A percentile compares a stretch with the other conserved stretches of the same genome.
Conservation (phyloP, 805 yeast genomes). For the Schwanniomyces polymorphus region DNA sequence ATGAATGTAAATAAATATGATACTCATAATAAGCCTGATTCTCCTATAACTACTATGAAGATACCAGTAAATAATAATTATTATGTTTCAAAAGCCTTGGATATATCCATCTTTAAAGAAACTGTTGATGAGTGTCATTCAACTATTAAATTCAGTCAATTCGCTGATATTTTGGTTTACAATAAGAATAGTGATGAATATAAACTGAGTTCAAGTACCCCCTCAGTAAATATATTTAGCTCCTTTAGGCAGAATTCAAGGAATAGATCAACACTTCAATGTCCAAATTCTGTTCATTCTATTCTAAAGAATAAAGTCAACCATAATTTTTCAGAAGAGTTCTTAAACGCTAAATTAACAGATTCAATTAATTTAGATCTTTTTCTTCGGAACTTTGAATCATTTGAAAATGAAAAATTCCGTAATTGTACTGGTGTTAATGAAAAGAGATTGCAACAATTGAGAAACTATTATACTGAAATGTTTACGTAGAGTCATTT, state of each 20-base stretch:
- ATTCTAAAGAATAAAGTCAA: constrained; percentile 27
- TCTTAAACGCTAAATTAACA: constrained; percentile 9
- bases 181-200: constrained; percentile 2
- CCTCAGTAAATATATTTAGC: neutral
- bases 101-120: constrained; percentile 4
- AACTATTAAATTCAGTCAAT: constrained; percentile 13
- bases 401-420: constrained; percentile 11
- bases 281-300: constrained; percentile 9
- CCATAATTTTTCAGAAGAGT: constrained; percentile 21
- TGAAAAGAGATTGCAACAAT: constrained; percentile 12
- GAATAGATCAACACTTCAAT: neutral
- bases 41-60: constrained; percentile 6
- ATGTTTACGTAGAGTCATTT: neutral
- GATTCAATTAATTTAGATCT: constrained; percentile 17
- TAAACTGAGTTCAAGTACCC: neutral
- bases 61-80: constrained; percentile 7
- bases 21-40: neutral
- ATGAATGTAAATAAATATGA: neutral
- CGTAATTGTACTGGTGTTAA: constrained; percentile 10
- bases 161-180: constrained; percentile 14
- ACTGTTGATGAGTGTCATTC: constrained; percentile 1
- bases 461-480: constrained; percentile 15
- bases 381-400: constrained; percentile 16
- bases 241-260: neutral
- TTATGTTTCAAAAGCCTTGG: constrained; percentile 1